Evolutionary conservation across 2,329 filamentous ascomycete species (phyloP).

Genomic region (Sarocladium oryzae): DNA sequence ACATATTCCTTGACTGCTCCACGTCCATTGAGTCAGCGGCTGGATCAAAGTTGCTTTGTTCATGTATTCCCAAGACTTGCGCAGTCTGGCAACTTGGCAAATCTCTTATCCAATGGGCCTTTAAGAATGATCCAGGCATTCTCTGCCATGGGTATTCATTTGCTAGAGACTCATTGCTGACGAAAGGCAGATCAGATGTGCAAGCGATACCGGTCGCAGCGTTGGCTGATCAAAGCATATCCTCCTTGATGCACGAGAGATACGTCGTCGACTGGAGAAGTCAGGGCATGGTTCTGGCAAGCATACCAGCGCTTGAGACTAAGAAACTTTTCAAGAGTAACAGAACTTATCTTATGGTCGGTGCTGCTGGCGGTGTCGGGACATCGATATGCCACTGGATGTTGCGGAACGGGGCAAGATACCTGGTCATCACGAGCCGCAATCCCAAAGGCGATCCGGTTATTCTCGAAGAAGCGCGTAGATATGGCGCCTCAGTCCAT

Average conservation of each 20-base stretch:
- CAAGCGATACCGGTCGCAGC: too few relatives aligned
- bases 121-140: too few relatives aligned
- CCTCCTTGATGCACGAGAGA: not conserved
- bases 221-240: too few relatives aligned
- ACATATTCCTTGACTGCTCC: too few relatives aligned
- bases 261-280: not conserved
- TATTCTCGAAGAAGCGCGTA: slow-evolving; percentile 11
- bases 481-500: slow-evolving; percentile 8
- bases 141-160: too few relatives aligned
- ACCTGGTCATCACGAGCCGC: slow-evolving; percentile 30
- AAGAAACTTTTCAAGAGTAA: slow-evolving; percentile 12
- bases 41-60: too few relatives aligned
- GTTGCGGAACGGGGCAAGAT: slow-evolving; percentile 25
- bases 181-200: too few relatives aligned
- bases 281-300: not conserved
- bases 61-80: too few relatives aligned
- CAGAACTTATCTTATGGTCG: slow-evolving; percentile 27
- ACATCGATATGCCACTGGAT: slow-evolving; percentile 30
- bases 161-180: too few relatives aligned
- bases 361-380: slow-evolving; percentile 26
- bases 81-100: too few relatives aligned
- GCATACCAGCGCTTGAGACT: not conserved
- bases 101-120: too few relatives aligned
- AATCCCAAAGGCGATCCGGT: slow-evolving; percentile 22
- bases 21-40: too few relatives aligned